Evolutionary conservation across 2,329 filamentous ascomycete genomes (phyloP), one percentile per base, ranked within the genome.

Genomic region (Tolypocladium nubicola): DNA sequence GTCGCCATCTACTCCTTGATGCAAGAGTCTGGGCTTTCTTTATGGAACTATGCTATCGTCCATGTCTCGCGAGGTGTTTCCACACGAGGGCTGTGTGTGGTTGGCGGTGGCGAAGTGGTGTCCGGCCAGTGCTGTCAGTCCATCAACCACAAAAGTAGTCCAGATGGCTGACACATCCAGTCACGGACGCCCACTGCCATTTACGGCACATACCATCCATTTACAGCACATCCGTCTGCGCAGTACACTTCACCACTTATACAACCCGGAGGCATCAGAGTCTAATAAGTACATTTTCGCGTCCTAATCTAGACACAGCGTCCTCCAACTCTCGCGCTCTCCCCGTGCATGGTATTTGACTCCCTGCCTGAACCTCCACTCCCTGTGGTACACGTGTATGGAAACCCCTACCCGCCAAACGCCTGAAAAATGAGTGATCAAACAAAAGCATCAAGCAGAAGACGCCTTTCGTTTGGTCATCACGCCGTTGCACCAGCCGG

Each of bases 261-360:
- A 21, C 19, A 14, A 21, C 10, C 10, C 30, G 16, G 19, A 35
- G 11, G 14, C 30, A 7, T 37, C 68, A 67, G 65, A 66, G 64
- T 75, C 71, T 75, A 74, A 73, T 74, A 74, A 73, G 68, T 73
- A 75, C 71, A 75, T 63, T 68, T 68, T 65, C 61, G 47, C 63
- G 54, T 59, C 54, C 60, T 63, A 59, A 62, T 71, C 68, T 70
- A 71, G 62, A 70, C 65, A 68, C 45, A 21, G 47, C 47, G 30
- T 43, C 54, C 38, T 57, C 56, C 53, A 40, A 14, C 39, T 54
- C 41, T 41, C 50, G 21, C 56, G 57, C 61, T 61, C 50, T 56
- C 53, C 43, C 55, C 63, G 59, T 62, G 59, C 62, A 56, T 66
- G 63, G 64, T 68, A 68, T 66, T 66, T 57, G 61, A 63, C 60